Evolutionary conservation across 768 basidiomycete species (phyloP).

Genomic region (Neoboletus subvelutipes): DNA sequence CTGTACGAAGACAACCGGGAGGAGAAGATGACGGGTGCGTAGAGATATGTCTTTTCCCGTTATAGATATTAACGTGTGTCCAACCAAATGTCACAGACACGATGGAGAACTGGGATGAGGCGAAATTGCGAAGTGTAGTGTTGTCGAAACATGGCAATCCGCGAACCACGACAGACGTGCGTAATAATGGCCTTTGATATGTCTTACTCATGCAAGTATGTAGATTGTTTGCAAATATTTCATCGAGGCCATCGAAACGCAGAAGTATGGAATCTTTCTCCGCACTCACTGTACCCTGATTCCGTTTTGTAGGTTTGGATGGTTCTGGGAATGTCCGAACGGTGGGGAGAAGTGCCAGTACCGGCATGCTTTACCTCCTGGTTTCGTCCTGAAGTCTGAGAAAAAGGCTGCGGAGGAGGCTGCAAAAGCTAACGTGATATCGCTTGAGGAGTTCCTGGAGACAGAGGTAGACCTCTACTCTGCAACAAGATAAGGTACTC

Average conservation of each 20-base stretch:
- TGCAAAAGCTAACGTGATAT: constrained; percentile 85
- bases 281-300: not conserved
- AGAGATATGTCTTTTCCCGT: not conserved
- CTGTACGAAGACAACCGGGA: constrained; percentile 87
- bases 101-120: constrained; percentile 98
- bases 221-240: constrained; percentile 98
- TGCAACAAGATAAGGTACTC: not conserved
- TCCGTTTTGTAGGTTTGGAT: constrained; percentile 61
- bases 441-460: constrained; percentile 95
- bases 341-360: constrained; percentile 87
- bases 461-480: constrained; percentile 71
- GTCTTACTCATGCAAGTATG: constrained; percentile 7
- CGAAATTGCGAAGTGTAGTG: constrained; percentile 87
- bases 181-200: constrained; percentile 18
- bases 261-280: constrained; percentile 51
- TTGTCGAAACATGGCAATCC: constrained; percentile 87
- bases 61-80: not conserved
- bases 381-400: constrained; percentile 93
- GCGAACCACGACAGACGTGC: constrained; percentile 86
- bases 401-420: constrained; percentile 89
- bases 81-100: constrained; percentile 59
- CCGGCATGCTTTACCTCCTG: constrained; percentile 92
- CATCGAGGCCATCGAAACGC: constrained; percentile 91
- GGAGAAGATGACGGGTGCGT: constrained; percentile 71
- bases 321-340: constrained; percentile 95